A percentile compares a stretch with the other conserved stretches of the same genome.
Conservation (phyloP, 352 stramenopile species). For the Globisporangium paroecandrum region DNA sequence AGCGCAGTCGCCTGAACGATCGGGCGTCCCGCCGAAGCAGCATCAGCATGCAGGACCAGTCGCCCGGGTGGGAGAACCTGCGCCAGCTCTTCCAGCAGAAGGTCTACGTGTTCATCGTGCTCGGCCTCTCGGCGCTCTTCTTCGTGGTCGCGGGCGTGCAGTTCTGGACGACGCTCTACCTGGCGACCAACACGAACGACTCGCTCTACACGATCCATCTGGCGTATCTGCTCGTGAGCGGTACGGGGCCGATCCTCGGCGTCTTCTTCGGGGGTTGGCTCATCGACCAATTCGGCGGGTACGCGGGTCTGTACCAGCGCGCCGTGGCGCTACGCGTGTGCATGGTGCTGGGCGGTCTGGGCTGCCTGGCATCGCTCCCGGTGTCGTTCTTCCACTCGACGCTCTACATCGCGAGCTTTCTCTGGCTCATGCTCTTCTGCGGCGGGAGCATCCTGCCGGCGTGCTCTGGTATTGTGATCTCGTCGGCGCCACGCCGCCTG, state of each 20-base stretch:
- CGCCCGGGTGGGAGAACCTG: slow-evolving; percentile 45
- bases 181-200: slow-evolving; percentile 77
- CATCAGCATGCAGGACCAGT: slow-evolving; percentile 26
- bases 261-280: slow-evolving; percentile 86
- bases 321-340: slow-evolving; percentile 66
- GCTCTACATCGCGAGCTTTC: slow-evolving; percentile 59
- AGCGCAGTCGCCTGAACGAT: slow-evolving; percentile 27
- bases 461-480: slow-evolving; percentile 85
- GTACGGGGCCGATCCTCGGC: slow-evolving; percentile 73
- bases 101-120: slow-evolving; percentile 77
- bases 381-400: slow-evolving; percentile 71
- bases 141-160: slow-evolving; percentile 80
- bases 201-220: slow-evolving; percentile 77
- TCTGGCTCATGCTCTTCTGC: slow-evolving; percentile 86
- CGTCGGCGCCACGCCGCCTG: slow-evolving; percentile 51
- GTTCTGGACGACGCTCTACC: slow-evolving; percentile 83
- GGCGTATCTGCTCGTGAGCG: slow-evolving; percentile 70
- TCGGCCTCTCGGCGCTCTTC: slow-evolving; percentile 77
- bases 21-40: slow-evolving; percentile 6
- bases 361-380: slow-evolving; percentile 48
- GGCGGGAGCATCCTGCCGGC: slow-evolving; percentile 65
- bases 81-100: slow-evolving; percentile 47
- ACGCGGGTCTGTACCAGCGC: slow-evolving; percentile 64
- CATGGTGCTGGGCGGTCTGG: slow-evolving; percentile 56
- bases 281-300: slow-evolving; percentile 76